phyloP scores from a whole-genome alignment of 768 basidiomycete genomes.

The Kwoniella mangroviensis region DNA sequence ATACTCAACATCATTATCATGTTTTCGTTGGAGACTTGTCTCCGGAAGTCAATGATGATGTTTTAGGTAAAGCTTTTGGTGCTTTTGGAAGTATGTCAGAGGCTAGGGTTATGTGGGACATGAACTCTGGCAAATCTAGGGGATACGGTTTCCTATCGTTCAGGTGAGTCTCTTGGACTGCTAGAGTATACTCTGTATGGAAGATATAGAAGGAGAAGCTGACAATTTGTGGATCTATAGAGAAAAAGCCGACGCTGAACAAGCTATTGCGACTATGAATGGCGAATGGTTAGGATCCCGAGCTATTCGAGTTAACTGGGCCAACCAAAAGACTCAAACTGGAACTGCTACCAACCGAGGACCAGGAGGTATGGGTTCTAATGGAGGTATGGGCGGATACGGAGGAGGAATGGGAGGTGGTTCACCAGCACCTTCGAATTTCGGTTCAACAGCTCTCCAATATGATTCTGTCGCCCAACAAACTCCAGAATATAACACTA shows the following conservation, averaged over 20 bases:
- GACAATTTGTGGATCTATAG: conserved; percentile 52
- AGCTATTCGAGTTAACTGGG: conserved; percentile 99
- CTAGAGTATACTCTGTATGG: too few relatives aligned
- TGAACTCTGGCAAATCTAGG: conserved; percentile 98
- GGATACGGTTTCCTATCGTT: conserved; percentile 99
- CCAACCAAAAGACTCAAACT: conserved; percentile 95
- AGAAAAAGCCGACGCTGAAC: conserved; percentile 98
- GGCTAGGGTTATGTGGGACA: conserved; percentile 99
- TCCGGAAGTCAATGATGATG: conserved; percentile 97
- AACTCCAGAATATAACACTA: conserved; percentile 90
- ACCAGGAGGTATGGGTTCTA: conserved; percentile 36
- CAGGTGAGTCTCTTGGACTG: conserved; percentile 56
- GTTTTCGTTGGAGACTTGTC: conserved; percentile 99
- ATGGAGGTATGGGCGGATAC: conserved; percentile 18
- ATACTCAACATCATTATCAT: conserved; percentile 95
- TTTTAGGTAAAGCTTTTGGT: conserved; percentile 93
- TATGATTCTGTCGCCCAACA: conserved; percentile 94
- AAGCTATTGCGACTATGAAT: conserved; percentile 99
- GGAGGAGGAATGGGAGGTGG: conserved; percentile 50
- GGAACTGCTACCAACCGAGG: conserved; percentile 60
- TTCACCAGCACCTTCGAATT: conserved; percentile 83
- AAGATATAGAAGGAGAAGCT: too few relatives aligned
- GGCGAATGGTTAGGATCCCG: conserved; percentile 98
- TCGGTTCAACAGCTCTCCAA: conserved; percentile 55
- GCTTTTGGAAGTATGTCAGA: conserved; percentile 97